These are phyloP conservation scores for Medicago arabica DNA, from an alignment of 306 rosid genomes.

Conservation along the genomic window DNA sequence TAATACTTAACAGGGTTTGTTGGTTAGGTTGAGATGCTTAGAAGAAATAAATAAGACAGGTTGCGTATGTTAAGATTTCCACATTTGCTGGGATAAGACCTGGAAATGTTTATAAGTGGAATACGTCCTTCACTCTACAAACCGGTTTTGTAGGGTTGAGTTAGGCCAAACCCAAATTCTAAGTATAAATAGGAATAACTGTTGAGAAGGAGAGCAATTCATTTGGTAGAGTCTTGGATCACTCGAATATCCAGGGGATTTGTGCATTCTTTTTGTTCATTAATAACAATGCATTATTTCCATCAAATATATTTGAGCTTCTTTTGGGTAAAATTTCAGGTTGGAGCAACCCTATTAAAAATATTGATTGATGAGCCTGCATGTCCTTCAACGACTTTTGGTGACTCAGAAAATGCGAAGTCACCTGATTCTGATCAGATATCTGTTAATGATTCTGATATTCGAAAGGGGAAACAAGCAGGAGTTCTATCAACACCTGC, in stretches of 20 bases:
- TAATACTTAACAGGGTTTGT: not conserved
- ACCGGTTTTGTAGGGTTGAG: too few relatives aligned
- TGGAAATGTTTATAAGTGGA: too few relatives aligned
- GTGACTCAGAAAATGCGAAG: slow-evolving; percentile 49
- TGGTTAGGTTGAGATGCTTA: not conserved
- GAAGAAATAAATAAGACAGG: not conserved
- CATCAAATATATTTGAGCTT: slow-evolving; percentile 24
- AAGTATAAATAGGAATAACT: not conserved
- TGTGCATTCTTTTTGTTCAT: not conserved
- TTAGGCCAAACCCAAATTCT: too few relatives aligned
- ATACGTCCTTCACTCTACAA: too few relatives aligned
- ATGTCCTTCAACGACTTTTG: slow-evolving; percentile 36
- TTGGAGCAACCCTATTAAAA: slow-evolving; percentile 87
- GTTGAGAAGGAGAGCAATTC: not conserved
- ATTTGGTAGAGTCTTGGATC: not conserved
- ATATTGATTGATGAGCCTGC: slow-evolving; percentile 55
- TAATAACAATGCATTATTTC: not conserved
- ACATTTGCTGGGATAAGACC: too few relatives aligned
- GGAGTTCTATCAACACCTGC: slow-evolving; percentile 83
- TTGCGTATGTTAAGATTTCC: too few relatives aligned
- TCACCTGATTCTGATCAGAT: slow-evolving; percentile 53
- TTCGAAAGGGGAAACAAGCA: slow-evolving; percentile 40
- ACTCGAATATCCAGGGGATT: not conserved
- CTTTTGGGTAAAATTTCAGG: slow-evolving; percentile 58
- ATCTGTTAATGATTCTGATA: slow-evolving; percentile 50